phyloP scores from a whole-genome alignment of 441 rosid genomes.

The Populus hybrid region DNA sequence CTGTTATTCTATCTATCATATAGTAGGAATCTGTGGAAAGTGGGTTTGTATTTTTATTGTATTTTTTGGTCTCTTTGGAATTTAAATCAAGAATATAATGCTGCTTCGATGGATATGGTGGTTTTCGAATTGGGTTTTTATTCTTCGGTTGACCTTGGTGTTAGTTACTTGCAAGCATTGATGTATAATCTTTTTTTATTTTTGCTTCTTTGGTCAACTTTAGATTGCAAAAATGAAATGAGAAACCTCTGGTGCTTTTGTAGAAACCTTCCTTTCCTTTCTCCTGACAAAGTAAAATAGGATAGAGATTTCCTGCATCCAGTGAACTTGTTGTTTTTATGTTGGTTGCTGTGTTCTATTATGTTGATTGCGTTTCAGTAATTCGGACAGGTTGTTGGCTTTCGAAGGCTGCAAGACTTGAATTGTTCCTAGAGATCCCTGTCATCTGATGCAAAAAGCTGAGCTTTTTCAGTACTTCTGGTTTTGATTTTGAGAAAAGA shows the following conservation, averaged over 20 bases:
- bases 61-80: constrained; percentile 4
- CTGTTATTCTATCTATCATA: constrained; percentile 13
- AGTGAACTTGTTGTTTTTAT: constrained; percentile 3
- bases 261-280: not conserved
- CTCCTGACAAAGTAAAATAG: not conserved
- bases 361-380: constrained; percentile 4
- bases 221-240: not conserved
- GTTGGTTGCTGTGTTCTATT: constrained; percentile 11
- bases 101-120: constrained; percentile 18
- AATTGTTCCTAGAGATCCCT: constrained; percentile 8
- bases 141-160: constrained; percentile 25
- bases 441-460: constrained; percentile 7
- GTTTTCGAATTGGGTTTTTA: constrained; percentile 26
- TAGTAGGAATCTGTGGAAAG: constrained; percentile 36
- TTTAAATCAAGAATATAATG: constrained; percentile 11
- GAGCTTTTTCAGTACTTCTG: constrained; percentile 1
- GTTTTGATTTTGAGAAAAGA: constrained; percentile 10
- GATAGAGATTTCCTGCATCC: not conserved
- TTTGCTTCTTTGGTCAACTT: constrained; percentile 15
- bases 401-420: constrained; percentile 21
- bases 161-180: constrained; percentile 15
- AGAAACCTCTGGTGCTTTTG: not conserved
- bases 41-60: constrained; percentile 15
- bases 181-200: not conserved
- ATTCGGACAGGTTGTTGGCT: constrained; percentile 16